A percentile compares a stretch with the other conserved stretches of the same genome.
Conservation (phyloP, 1,284 basidiomycete genomes). For the Ustilago curta region DNA sequence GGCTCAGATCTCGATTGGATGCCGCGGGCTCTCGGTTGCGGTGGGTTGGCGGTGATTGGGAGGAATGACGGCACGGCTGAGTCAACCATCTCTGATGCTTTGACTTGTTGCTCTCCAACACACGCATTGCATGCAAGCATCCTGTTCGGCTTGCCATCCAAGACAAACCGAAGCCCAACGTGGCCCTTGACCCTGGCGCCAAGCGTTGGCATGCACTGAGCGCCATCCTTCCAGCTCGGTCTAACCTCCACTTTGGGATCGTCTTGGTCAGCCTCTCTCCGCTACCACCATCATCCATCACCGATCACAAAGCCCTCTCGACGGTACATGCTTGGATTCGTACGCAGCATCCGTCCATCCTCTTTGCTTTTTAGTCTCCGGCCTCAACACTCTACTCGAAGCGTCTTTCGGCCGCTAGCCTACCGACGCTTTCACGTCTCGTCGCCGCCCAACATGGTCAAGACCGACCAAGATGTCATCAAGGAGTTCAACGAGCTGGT, state of each 20-base stretch:
- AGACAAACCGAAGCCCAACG: background rate
- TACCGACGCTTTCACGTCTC: background rate
- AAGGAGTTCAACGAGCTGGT: conserved; percentile 65
- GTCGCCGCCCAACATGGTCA: conserved; percentile 49
- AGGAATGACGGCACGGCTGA: conserved; percentile 22
- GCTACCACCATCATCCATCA: background rate
- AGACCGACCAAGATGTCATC: conserved; percentile 55
- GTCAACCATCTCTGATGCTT: conserved; percentile 13
- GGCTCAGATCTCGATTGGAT: background rate
- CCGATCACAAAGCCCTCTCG: background rate
- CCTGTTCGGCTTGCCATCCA: background rate
- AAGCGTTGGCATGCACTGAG: background rate
- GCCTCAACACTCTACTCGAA: background rate
- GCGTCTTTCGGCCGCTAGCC: too few species aligned
- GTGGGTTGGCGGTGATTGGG: conserved; percentile 11
- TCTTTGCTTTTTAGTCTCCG: background rate
- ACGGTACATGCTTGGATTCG: too few species aligned
- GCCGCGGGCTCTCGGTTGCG: background rate
- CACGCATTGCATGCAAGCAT: conserved; percentile 1
- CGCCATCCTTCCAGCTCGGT: background rate
- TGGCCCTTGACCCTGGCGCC: background rate
- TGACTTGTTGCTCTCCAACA: background rate
- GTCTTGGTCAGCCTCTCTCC: background rate
- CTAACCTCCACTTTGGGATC: conserved; percentile 4
- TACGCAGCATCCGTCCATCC: background rate